Percentiles rank a stretch among this genome's conserved stretches.
These are phyloP conservation scores for Cadophora sp. DNA, from an alignment of 2,329 filamentous ascomycete species.

Conservation along the genomic window DNA sequence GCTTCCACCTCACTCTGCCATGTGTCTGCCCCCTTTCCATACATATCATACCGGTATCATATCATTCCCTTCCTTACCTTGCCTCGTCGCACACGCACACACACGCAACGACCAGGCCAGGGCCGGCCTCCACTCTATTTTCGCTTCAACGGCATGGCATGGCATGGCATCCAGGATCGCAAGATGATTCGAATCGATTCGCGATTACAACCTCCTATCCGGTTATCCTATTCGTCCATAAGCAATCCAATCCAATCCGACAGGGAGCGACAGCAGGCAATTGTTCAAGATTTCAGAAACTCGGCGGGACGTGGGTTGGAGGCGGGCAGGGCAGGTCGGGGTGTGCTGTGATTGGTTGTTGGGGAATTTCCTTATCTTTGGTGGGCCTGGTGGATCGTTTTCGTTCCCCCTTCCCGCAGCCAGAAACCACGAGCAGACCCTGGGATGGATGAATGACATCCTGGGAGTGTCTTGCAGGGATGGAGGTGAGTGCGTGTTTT, in stretches of 20 bases:
- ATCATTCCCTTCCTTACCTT: neutral
- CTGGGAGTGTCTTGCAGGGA: neutral
- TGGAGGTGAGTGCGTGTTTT: neutral
- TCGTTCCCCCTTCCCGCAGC: constrained; percentile 3
- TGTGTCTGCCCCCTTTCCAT: neutral
- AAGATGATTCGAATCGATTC: too few relatives aligned
- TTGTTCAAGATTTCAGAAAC: too few relatives aligned
- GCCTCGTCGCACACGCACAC: too few relatives aligned
- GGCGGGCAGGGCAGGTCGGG: neutral
- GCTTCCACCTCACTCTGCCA: too few relatives aligned
- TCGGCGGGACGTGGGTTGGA: too few relatives aligned
- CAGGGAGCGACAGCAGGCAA: too few relatives aligned
- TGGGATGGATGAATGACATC: neutral
- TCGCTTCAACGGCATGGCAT: constrained; percentile 5
- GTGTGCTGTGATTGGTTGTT: neutral
- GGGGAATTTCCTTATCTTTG: constrained; percentile 1
- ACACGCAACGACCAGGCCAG: too few relatives aligned
- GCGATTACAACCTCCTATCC: too few relatives aligned
- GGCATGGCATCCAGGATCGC: neutral
- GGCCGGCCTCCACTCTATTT: constrained; percentile 3
- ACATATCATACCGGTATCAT: too few relatives aligned
- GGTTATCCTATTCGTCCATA: neutral
- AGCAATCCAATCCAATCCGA: too few relatives aligned
- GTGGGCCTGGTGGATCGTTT: neutral
- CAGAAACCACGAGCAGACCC: neutral